These are phyloP conservation scores for Dipodascopsis uninucleata DNA, from an alignment of 805 yeast species.

Conservation along the genomic window DNA sequence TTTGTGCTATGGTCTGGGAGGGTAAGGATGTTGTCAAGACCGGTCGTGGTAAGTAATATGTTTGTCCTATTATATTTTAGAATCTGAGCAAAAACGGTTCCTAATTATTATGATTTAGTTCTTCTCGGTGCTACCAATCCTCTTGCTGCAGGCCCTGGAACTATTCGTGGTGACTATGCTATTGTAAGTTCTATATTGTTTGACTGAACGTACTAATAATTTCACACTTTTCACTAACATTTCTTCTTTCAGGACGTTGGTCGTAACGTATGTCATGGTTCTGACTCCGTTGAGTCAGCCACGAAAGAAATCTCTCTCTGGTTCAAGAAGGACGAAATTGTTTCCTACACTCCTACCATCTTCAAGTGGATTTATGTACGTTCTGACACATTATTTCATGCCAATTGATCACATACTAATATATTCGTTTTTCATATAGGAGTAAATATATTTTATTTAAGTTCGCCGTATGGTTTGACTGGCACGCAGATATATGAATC, in stretches of 20 bases:
- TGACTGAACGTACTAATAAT: neutral
- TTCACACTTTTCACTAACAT: neutral
- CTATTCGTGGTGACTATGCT: constrained; percentile 99
- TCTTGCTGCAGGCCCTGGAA: constrained; percentile 94
- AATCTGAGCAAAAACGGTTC: neutral
- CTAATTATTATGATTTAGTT: constrained; percentile 31
- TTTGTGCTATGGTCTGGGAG: constrained; percentile 99
- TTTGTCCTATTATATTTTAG: neutral
- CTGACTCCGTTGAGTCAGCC: constrained; percentile 98
- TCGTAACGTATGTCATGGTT: constrained; percentile 98
- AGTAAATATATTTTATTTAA: no score
- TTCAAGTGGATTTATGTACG: constrained; percentile 82
- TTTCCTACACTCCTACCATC: constrained; percentile 82
- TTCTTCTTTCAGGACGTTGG: constrained; percentile 78
- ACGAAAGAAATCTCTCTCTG: constrained; percentile 92
- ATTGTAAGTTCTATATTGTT: constrained; percentile 37
- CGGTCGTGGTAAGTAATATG: constrained; percentile 60
- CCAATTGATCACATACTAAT: no score
- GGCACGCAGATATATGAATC: no score
- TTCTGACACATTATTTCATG: no score
- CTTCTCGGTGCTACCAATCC: constrained; percentile 99
- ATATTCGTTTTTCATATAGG: no score
- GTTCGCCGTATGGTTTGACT: no score
- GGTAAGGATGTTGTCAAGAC: constrained; percentile 99
- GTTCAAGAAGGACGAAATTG: constrained; percentile 97